These are phyloP conservation scores for Neonectria hederae DNA, from an alignment of 2,329 filamentous ascomycete species.

Conservation along the genomic window DNA sequence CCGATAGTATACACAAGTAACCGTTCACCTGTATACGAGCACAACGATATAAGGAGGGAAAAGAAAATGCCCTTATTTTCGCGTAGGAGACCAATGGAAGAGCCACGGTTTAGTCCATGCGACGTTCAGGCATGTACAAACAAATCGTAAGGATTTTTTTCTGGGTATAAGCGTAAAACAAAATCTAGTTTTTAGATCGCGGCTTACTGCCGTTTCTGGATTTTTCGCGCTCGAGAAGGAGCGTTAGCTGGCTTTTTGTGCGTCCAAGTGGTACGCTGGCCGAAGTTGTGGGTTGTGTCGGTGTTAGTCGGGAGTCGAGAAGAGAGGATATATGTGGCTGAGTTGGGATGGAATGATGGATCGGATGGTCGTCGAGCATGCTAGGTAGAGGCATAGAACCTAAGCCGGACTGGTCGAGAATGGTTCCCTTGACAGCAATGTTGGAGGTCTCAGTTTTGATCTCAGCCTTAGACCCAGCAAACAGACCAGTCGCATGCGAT, in stretches of 20 bases:
- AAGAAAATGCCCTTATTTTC: background rate
- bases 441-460: slow-evolving; percentile 54
- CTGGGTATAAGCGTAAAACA: slow-evolving; percentile 20
- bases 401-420: slow-evolving; percentile 52
- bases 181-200: slow-evolving; percentile 40
- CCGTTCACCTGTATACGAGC: slow-evolving; percentile 2
- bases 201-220: slow-evolving; percentile 45
- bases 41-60: background rate
- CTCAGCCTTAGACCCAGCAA: slow-evolving; percentile 50
- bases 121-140: slow-evolving; percentile 20
- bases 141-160: slow-evolving; percentile 8
- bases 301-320: slow-evolving; percentile 54
- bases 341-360: slow-evolving; percentile 40
- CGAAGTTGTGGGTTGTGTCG: slow-evolving; percentile 59
- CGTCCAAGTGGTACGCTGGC: slow-evolving; percentile 61
- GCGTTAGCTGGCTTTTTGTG: slow-evolving; percentile 68
- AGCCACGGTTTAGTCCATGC: slow-evolving; percentile 9
- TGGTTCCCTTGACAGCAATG: slow-evolving; percentile 54
- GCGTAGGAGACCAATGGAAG: background rate
- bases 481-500: slow-evolving; percentile 41
- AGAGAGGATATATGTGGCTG: slow-evolving; percentile 39
- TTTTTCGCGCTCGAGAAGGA: slow-evolving; percentile 66
- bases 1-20: slow-evolving; percentile 12
- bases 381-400: slow-evolving; percentile 44
- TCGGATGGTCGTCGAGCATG: slow-evolving; percentile 29